Base-by-base conservation (phyloP, 2,329 filamentous ascomycete species). In the Ceratocystis eucalypticola region DNA sequence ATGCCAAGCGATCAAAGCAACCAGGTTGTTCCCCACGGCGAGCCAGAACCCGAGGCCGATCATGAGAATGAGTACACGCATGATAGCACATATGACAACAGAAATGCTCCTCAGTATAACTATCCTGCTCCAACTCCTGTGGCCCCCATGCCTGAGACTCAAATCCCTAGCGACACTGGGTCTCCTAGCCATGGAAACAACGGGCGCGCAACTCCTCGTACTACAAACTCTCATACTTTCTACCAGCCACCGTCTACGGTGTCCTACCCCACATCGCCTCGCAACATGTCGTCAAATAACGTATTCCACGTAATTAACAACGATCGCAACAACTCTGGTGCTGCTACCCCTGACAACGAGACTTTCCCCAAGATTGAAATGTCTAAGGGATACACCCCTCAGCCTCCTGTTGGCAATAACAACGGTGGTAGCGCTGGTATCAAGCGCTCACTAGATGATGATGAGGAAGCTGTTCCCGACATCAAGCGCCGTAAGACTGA, bases 261-360 rank as follows among this genome's bases (percentile, higher is more conserved):
- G 63, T 87, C 86, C 30, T 96, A 95, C 77, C 88, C 80, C 74
- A 92, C 90, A 0, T 88, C 92, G 62, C 91, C 91, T 25, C 86
- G 91, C 53, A 80, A 81, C 67, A 80, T 85, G 68, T 82, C 88
- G 2, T 86, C 89, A 0, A 92, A 89, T 79, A 95, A 86, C 73
- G 79, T 96, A 63, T 96, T 96, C 80, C 95, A 86, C 75, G 88
- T 95, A 69, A 91, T 96, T 78, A 92, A 88, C 74, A 91, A 89
- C 73, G 88, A 90, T 68, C 84, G 89, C 30, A 84, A 79, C 61
- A 77, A 80, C 37, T 75, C 84, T 10, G 78, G 82, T 20, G 90
- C 89, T 70, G 87, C 87, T n/a, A 81, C 80, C 37, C 76, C 84
- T 12, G 77, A 81, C 22, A 82, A 82, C 62, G 89, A 95, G 70